Percentiles rank a stretch among this genome's conserved stretches.
phyloP scores from a whole-genome alignment of 306 rosid genomes.

The Prinsepia uniflora region DNA sequence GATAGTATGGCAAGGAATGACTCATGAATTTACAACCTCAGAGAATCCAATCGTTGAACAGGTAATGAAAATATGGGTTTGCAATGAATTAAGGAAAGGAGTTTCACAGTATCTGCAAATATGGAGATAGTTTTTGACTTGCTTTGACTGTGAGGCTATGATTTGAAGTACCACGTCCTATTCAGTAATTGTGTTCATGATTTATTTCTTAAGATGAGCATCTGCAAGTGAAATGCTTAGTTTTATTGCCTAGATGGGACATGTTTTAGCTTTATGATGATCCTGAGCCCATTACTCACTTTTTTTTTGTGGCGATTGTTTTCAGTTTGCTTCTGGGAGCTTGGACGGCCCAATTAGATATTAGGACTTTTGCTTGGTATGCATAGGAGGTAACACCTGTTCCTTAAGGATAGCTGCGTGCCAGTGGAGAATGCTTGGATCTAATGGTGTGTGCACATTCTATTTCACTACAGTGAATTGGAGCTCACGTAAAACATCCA shows the following conservation, averaged over 20 bases:
- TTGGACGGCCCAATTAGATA: slow-evolving; percentile 92
- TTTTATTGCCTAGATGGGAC: neutral
- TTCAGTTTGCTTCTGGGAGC: slow-evolving; percentile 96
- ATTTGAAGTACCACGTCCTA: neutral
- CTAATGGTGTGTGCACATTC: slow-evolving; percentile 19
- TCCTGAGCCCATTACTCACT: neutral
- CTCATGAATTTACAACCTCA: slow-evolving; percentile 76
- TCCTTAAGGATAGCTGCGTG: slow-evolving; percentile 21
- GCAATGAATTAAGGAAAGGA: neutral
- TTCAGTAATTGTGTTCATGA: neutral
- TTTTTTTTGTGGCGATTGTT: neutral
- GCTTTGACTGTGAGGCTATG: neutral
- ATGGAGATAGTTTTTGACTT: neutral
- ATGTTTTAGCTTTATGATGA: neutral
- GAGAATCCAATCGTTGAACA: slow-evolving; percentile 86
- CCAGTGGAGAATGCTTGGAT: slow-evolving; percentile 9
- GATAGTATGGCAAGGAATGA: slow-evolving; percentile 99
- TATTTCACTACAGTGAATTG: neutral
- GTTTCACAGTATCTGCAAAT: neutral
- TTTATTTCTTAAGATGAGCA: neutral
- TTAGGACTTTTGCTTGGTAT: slow-evolving; percentile 32
- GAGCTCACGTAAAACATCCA: slow-evolving; percentile 12
- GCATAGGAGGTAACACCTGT: slow-evolving; percentile 9
- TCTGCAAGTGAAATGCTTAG: no score
- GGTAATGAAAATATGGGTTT: slow-evolving; percentile 37